Percentiles rank a stretch among this genome's conserved stretches.
Evolutionary conservation across 2,329 filamentous ascomycete species (phyloP).

Genomic region (Proliferodiscus dingleyae): DNA sequence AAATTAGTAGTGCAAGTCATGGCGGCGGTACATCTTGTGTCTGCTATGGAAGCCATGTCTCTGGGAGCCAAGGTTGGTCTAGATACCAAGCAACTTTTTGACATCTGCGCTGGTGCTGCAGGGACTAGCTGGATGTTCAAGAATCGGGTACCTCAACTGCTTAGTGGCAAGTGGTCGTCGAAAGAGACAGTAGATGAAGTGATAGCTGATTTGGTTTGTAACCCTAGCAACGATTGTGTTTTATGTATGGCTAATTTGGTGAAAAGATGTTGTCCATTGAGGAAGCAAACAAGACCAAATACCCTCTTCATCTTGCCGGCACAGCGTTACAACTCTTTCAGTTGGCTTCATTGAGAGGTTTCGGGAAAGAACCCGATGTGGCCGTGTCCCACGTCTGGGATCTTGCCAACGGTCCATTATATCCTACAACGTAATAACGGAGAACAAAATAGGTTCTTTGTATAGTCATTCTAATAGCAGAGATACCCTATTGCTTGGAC

Average conservation of each 20-base stretch:
- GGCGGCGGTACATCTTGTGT: conserved; percentile 52
- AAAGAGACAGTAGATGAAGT: conserved; percentile 35
- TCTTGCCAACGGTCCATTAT: conserved; percentile 10
- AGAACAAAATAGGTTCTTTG: too few species aligned
- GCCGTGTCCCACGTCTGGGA: conserved; percentile 39
- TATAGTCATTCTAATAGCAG: too few species aligned
- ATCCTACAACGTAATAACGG: conserved; percentile 8
- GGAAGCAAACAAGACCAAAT: conserved; percentile 29
- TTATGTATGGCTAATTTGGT: conserved; percentile 9
- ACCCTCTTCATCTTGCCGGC: conserved; percentile 34
- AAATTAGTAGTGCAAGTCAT: conserved; percentile 55
- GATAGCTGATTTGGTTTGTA: conserved; percentile 32
- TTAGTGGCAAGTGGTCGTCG: conserved; percentile 32
- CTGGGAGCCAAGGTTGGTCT: conserved; percentile 49
- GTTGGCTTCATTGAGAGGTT: conserved; percentile 31
- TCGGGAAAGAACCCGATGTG: conserved; percentile 33
- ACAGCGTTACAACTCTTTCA: conserved; percentile 35
- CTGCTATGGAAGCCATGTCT: conserved; percentile 51
- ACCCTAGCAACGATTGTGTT: background rate
- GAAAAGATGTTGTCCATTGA: conserved; percentile 32
- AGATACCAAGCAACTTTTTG: conserved; percentile 44
- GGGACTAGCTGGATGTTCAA: conserved; percentile 37
- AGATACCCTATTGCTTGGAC: too few species aligned
- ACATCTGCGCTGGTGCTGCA: conserved; percentile 39
- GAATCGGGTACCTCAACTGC: conserved; percentile 34